Conservation (phyloP, 805 yeast species). For the Blastobotrys terrestris region DNA sequence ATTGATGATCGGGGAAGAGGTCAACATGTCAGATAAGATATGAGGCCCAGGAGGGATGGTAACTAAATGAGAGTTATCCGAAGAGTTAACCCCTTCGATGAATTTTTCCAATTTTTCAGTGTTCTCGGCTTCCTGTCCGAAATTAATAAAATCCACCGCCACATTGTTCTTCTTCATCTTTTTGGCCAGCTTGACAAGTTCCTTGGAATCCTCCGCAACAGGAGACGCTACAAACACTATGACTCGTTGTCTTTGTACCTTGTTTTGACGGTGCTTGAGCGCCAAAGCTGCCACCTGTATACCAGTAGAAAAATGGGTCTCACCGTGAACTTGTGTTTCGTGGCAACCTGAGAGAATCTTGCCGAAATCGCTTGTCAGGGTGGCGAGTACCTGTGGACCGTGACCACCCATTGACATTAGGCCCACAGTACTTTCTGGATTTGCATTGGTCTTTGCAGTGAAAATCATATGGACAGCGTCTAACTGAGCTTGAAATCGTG, state of each 20-base stretch:
- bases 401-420: conserved; percentile 81
- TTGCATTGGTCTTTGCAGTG: conserved; percentile 75
- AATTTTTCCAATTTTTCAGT: conserved; percentile 75
- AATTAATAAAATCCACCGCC: conserved; percentile 83
- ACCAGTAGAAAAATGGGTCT: conserved; percentile 66
- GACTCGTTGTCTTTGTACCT: conserved; percentile 84
- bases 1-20: conserved; percentile 64
- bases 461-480: conserved; percentile 85
- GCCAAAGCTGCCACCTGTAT: conserved; percentile 92
- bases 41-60: conserved; percentile 87
- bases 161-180: conserved; percentile 89
- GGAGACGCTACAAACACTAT: conserved; percentile 89
- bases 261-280: conserved; percentile 92
- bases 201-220: conserved; percentile 58
- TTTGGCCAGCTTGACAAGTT: conserved; percentile 78
- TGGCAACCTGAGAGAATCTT: conserved; percentile 79
- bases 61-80: conserved; percentile 62
- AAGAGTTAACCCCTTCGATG: conserved; percentile 59
- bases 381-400: conserved; percentile 74
- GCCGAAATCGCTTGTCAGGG: conserved; percentile 83
- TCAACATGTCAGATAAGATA: conserved; percentile 73
- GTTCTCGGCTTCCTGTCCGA: conserved; percentile 82
- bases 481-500: conserved; percentile 86
- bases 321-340: conserved; percentile 64
- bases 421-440: conserved; percentile 94